Conservation (phyloP, 257 asterid genomes). For the Solanum etuberosum region DNA sequence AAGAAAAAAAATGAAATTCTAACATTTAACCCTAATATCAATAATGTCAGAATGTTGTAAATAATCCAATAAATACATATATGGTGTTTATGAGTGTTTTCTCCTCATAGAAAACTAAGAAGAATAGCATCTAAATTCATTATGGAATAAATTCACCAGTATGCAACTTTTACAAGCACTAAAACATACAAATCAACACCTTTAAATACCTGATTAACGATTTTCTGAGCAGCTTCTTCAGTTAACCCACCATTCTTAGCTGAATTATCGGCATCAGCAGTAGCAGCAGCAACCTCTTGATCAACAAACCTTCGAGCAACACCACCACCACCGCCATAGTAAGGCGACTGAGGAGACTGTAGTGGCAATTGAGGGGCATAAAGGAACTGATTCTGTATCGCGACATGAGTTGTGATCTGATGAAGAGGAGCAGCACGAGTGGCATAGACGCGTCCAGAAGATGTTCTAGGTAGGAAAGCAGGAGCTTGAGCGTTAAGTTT, state of each 20-base stretch:
- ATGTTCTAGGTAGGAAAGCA: slow-evolving; percentile 55
- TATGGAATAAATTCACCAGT: background rate
- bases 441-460: slow-evolving; percentile 5
- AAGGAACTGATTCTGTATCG: background rate
- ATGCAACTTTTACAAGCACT: background rate
- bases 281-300: slow-evolving; percentile 18
- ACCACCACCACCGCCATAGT: slow-evolving; percentile 21
- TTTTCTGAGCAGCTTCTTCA: slow-evolving; percentile 49
- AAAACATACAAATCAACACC: background rate
- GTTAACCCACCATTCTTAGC: slow-evolving; percentile 25
- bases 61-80: background rate
- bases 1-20: background rate
- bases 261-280: slow-evolving; percentile 3
- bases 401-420: background rate
- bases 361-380: background rate
- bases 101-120: background rate
- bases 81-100: background rate
- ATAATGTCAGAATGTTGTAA: background rate
- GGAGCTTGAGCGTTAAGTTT: slow-evolving; percentile 78
- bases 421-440: background rate
- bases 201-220: slow-evolving; percentile 56
- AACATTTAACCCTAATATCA: background rate
- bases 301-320: slow-evolving; percentile 26
- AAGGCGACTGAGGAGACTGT: slow-evolving; percentile 20
- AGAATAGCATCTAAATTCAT: background rate